phyloP scores from a whole-genome alignment of 2,329 filamentous ascomycete genomes.

The Scleromitrula shiraiana region DNA sequence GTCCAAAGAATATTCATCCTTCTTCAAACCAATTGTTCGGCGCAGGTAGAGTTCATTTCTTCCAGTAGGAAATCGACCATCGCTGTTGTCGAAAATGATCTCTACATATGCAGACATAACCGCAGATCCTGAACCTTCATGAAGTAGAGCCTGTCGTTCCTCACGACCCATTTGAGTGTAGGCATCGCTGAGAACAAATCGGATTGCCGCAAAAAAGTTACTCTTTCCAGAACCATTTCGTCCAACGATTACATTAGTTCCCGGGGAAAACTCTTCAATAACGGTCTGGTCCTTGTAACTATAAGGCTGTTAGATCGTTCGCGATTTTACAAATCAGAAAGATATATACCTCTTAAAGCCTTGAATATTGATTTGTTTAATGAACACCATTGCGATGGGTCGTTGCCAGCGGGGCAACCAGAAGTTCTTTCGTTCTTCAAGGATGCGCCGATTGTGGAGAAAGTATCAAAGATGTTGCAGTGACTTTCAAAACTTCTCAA shows the following conservation, averaged over 20 bases:
- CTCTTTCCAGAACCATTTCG: slow-evolving; percentile 99
- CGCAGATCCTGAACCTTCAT: slow-evolving; percentile 94
- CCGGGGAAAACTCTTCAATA: slow-evolving; percentile 95
- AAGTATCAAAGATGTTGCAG: neutral
- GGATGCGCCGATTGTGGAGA: neutral
- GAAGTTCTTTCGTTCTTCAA: neutral
- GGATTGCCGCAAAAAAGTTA: slow-evolving; percentile 98
- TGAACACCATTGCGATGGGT: slow-evolving; percentile 62
- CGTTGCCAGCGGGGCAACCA: slow-evolving; percentile 14
- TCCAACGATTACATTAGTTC: slow-evolving; percentile 96
- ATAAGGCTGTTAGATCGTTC: slow-evolving; percentile 16
- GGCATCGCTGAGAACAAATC: slow-evolving; percentile 95
- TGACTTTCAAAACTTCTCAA: no score
- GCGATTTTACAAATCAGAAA: neutral
- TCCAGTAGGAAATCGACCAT: slow-evolving; percentile 89
- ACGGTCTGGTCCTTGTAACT: slow-evolving; percentile 99
- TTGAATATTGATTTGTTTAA: slow-evolving; percentile 99
- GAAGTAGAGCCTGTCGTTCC: slow-evolving; percentile 90
- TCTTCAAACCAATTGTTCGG: slow-evolving; percentile 92
- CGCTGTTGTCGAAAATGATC: slow-evolving; percentile 96
- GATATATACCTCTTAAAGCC: slow-evolving; percentile 87
- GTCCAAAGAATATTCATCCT: slow-evolving; percentile 97
- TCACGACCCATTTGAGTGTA: slow-evolving; percentile 95
- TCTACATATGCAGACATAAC: slow-evolving; percentile 99
- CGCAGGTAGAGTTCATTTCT: slow-evolving; percentile 85